Percentiles rank a stretch among this genome's conserved stretches.
phyloP scores from a whole-genome alignment of 345 rosid species.

The Stellera chamaejasme region DNA sequence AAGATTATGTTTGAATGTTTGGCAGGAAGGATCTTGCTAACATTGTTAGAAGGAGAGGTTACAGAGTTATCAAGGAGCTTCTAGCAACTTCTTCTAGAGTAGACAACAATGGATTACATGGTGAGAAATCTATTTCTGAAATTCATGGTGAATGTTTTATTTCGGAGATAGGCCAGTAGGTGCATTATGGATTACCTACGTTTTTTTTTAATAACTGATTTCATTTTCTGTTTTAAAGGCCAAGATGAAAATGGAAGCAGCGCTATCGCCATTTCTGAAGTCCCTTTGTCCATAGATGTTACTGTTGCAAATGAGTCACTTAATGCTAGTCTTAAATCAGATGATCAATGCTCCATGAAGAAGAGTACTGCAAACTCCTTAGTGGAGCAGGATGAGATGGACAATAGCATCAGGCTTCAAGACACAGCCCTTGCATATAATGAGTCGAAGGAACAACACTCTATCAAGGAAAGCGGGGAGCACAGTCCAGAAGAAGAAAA shows the following conservation, averaged over 20 bases:
- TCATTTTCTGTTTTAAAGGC: constrained; percentile 23
- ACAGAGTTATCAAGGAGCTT: constrained; percentile 54
- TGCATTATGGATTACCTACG: constrained; percentile 18
- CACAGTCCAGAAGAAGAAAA: constrained; percentile 16
- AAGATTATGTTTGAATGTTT: constrained; percentile 9
- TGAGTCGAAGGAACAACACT: no score
- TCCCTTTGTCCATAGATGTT: constrained; percentile 16
- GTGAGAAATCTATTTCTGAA: constrained; percentile 14
- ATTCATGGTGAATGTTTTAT: constrained; percentile 12
- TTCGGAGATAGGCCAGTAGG: constrained; percentile 27
- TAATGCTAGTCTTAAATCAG: constrained; percentile 3
- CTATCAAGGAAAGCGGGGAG: constrained; percentile 5
- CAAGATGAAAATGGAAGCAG: constrained; percentile 23
- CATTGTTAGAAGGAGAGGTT: constrained; percentile 84
- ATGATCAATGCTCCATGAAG: constrained; percentile 11
- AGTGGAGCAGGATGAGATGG: constrained; percentile 20
- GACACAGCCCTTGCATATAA: no score
- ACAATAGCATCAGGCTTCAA: neutral
- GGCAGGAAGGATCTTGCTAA: constrained; percentile 82
- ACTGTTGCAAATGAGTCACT: neutral
- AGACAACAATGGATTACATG: constrained; percentile 17
- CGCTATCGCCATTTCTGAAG: constrained; percentile 7
- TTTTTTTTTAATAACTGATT: constrained; percentile 13
- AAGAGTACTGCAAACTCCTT: constrained; percentile 6
- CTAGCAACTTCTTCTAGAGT: constrained; percentile 31